Evolutionary conservation across 129 eudicot genomes (phyloP).

Genomic region (Oenanthe sinensis): DNA sequence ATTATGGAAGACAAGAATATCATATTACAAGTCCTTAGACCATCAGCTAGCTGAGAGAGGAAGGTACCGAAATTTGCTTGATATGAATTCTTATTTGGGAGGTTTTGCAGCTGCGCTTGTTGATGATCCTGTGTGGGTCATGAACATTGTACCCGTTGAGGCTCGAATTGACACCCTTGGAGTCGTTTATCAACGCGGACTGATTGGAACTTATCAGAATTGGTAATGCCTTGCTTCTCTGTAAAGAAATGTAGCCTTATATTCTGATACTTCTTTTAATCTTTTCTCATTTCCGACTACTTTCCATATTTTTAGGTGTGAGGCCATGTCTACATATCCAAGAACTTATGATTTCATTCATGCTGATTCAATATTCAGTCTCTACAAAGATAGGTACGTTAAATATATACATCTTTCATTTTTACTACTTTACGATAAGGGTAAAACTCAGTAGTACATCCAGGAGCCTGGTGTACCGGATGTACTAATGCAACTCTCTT

Average conservation of each 20-base stretch:
- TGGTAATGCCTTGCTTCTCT: conserved; percentile 40
- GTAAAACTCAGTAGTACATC: neutral
- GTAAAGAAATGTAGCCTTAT: no score
- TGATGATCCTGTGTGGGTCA: conserved; percentile 80
- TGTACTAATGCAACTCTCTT: neutral
- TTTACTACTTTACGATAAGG: neutral
- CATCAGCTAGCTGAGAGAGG: conserved; percentile 63
- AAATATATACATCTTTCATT: neutral
- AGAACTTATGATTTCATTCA: conserved; percentile 92
- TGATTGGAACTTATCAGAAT: conserved; percentile 90
- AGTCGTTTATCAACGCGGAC: conserved; percentile 67
- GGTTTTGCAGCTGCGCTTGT: conserved; percentile 87
- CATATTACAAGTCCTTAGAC: conserved; percentile 51
- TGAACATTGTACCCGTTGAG: conserved; percentile 82
- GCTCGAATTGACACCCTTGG: conserved; percentile 68
- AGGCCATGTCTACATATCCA: conserved; percentile 94
- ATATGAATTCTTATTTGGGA: conserved; percentile 87
- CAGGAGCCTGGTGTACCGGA: neutral
- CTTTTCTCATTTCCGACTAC: neutral
- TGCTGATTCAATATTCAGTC: conserved; percentile 60
- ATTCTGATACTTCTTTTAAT: neutral
- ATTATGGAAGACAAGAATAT: conserved; percentile 58
- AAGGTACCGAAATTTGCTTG: conserved; percentile 77
- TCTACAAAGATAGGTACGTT: conserved; percentile 61
- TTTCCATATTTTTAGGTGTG: conserved; percentile 48